Conservation (phyloP, 2,329 filamentous ascomycete species). For the Thelonectria blattea region DNA sequence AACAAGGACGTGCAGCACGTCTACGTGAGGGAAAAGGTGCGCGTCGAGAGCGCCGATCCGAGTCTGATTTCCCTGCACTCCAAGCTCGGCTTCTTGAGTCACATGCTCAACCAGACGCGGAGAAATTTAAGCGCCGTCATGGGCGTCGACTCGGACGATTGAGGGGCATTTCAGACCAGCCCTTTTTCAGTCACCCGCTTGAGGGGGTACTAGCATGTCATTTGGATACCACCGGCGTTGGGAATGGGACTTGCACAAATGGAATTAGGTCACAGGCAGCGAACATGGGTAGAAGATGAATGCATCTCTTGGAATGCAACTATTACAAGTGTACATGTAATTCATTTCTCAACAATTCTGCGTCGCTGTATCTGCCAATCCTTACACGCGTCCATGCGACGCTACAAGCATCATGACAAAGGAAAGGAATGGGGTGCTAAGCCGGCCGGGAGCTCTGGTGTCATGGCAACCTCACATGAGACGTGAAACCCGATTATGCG, state of each 20-base stretch:
- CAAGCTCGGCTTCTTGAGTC: conserved; percentile 79
- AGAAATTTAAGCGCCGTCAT: conserved; percentile 79
- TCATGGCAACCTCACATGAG: background rate
- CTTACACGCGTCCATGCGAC: conserved; percentile 24
- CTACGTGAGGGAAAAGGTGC: conserved; percentile 85
- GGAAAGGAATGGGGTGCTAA: background rate
- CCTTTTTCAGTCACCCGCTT: too few relatives aligned
- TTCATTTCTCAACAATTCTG: conserved; percentile 30
- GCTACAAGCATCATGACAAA: conserved; percentile 26
- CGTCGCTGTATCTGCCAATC: conserved; percentile 27
- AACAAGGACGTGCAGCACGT: conserved; percentile 61
- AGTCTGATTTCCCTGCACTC: conserved; percentile 82
- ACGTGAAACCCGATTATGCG: conserved; percentile 55
- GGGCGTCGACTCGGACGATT: conserved; percentile 56
- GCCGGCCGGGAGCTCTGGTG: background rate
- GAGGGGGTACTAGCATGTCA: conserved; percentile 22
- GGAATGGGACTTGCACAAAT: conserved; percentile 17
- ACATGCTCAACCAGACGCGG: conserved; percentile 72
- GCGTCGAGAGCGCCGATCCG: conserved; percentile 88
- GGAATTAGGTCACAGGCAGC: conserved; percentile 7
- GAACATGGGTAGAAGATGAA: conserved; percentile 5
- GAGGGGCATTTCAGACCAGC: too few relatives aligned
- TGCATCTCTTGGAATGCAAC: conserved; percentile 31
- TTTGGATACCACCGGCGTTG: conserved; percentile 30
- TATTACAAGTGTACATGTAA: conserved; percentile 37